Evolutionary conservation across 2,329 filamentous ascomycete species (phyloP).

Genomic region (Trichothecium sympodiale): DNA sequence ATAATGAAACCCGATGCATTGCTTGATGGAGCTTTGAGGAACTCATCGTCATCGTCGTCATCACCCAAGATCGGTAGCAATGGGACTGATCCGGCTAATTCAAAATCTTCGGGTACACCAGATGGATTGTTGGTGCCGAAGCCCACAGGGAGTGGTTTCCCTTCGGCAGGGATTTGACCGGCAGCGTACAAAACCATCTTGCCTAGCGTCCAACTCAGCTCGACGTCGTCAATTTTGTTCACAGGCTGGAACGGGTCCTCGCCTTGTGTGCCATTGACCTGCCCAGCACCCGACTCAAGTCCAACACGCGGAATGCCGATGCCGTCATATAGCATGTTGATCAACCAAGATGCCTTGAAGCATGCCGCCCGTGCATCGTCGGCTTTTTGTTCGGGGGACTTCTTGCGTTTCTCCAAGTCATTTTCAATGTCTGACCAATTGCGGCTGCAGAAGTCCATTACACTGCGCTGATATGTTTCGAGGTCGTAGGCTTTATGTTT

Average conservation of each 20-base stretch:
- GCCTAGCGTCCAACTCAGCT: conserved; percentile 94
- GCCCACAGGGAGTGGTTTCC: conserved; percentile 60
- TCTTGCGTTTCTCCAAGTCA: conserved; percentile 54
- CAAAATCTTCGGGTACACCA: conserved; percentile 64
- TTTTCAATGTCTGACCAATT: conserved; percentile 69
- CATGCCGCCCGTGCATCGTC: conserved; percentile 78
- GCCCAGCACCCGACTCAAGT: conserved; percentile 47
- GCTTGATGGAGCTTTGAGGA: conserved; percentile 50
- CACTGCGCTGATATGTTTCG: conserved; percentile 74
- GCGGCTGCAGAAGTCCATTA: conserved; percentile 73
- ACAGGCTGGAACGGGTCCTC: conserved; percentile 87
- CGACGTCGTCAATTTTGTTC: conserved; percentile 80
- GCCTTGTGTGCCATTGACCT: conserved; percentile 20
- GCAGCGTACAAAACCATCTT: conserved; percentile 95
- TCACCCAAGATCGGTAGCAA: conserved; percentile 17
- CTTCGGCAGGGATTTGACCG: conserved; percentile 65
- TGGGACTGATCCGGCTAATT: conserved; percentile 58
- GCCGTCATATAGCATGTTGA: conserved; percentile 90
- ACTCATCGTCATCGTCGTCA: conserved; percentile 35
- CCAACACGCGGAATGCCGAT: conserved; percentile 86
- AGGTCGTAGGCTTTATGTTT: conserved; percentile 80
- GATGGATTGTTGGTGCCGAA: conserved; percentile 76
- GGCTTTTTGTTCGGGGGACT: conserved; percentile 65
- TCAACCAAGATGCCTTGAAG: conserved; percentile 97
- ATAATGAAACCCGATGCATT: conserved; percentile 65